Evolutionary conservation across 805 yeast genomes (phyloP), one percentile per base, ranked within the genome.

Genomic region (Metschnikowia henanensis): DNA sequence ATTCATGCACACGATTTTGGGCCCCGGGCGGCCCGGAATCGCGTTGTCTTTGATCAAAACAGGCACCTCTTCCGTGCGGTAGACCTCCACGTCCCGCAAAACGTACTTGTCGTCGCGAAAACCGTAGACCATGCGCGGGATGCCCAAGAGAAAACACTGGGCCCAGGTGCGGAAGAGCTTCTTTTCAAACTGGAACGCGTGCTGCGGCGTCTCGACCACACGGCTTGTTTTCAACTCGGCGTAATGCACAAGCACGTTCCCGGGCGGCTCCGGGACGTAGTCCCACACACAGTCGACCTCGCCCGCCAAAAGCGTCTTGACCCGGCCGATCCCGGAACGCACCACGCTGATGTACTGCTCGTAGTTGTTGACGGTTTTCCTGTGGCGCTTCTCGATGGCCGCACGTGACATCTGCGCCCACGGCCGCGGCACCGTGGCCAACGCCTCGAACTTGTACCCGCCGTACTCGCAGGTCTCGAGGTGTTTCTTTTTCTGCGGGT

Each of bases 251-350:
- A 88, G 67, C 18, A 81, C 76, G 47, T 78, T 79, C n/a, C 42
- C 56, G 37, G 57, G 58, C 22, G 52, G 50, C 22, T 66, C 73
- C 2, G 91, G 89, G 51, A 82, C 77, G 56, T 79, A 88, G 61
- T 90, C 97, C 76, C 83, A 85, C 9, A 85, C 84, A 61, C 97
- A 85, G 64, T 92, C 98, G 17, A 92, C 87, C 66, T 94, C 98
- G 2, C 96, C 97, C 1, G 90, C 96, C 35, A 90, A 62, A 5
- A 87, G 61, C 34, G 89, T 64, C 49, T 77, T 79, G 16, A 80
- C 75, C 35, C 75, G 76, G 7, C 96, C 97, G 13, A 92, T 80
- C 2, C 96, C 95, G 0, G 97, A 84, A 53, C 78, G 76, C 5
- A 91, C 91, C n/a, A 92, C 84, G 0, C 88, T 76, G 35, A 84